Base-by-base conservation (phyloP, 176 grass and related monocot genomes). In the Microstegium vimineum region DNA sequence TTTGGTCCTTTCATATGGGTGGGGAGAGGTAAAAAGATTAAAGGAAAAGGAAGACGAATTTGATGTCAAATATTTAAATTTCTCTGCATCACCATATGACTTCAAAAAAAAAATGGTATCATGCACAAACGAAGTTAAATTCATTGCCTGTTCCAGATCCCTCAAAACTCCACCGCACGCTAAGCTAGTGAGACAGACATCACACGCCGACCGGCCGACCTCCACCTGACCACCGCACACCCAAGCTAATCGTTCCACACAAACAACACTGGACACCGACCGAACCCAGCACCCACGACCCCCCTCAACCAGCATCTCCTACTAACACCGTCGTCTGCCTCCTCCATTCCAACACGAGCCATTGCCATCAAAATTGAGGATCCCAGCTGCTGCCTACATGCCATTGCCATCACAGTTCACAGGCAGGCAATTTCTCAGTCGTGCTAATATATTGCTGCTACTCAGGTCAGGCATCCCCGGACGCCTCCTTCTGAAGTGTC, bases 401-500 rank as follows among this genome's bases (percentile, higher is more conserved):
- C 54, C 56, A 62, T 1, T 37, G 61, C n/a, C 68, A 25, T 59
- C 22, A 11, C n/a, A n/a, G n/a, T n/a, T 59, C 22, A 59, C 22
- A 25, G n/a, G n/a, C 22, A 57, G 6, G 22, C 22, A 57, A 14
- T 9, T 22, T 34, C 31, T 10, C 1, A 66, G 47, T 28, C 73
- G 28, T 20, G n/a, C n/a, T 59, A 23, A 10, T 57, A 59, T 22
- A 59, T 25, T 4, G 47, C 10, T 46, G 43, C 52, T 59, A 25
- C 56, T 59, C 10, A 11, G n/a, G 43, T 83, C 67, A 84, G 0
- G 40, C 63, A 4, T 85, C 87, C 37, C 69, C 74, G 4, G 88
- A 62, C 3, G 59, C 68, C 31, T 87, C 83, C 70, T 92, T 86
- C 82, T 89, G 77, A 81, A 94, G 67, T 37, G 83, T 92, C 43